Evolutionary conservation across 257 asterid species (phyloP).

Genomic region (Craterostigma plantagineum): DNA sequence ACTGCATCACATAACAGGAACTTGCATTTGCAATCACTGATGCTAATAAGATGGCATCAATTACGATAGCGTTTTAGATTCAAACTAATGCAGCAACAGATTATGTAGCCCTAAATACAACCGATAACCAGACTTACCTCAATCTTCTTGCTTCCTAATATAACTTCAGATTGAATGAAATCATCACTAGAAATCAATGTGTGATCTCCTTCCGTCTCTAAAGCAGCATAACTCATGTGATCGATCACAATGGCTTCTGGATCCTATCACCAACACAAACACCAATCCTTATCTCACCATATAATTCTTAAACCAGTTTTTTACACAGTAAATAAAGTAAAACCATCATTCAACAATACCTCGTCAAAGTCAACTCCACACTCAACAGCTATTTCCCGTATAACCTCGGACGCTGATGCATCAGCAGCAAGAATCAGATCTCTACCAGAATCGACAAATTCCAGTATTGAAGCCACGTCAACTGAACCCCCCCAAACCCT

Average conservation of each 20-base stretch:
- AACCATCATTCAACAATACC: constrained; percentile 16
- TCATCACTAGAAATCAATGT: constrained; percentile 49
- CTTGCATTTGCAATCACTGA: too few relatives aligned
- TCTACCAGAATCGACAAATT: constrained; percentile 70
- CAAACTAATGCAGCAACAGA: constrained; percentile 1
- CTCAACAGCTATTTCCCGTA: constrained; percentile 60
- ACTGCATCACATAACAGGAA: too few relatives aligned
- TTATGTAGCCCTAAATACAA: neutral
- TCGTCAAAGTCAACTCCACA: constrained; percentile 87
- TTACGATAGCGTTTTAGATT: too few relatives aligned
- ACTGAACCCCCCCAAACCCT: constrained; percentile 85
- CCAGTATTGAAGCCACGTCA: constrained; percentile 34
- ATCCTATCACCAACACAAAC: constrained; percentile 23
- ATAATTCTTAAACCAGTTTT: neutral
- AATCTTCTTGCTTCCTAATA: constrained; percentile 47
- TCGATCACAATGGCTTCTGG: constrained; percentile 59
- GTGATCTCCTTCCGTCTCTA: constrained; percentile 54
- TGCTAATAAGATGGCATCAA: too few relatives aligned
- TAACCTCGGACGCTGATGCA: constrained; percentile 52
- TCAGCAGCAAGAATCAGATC: constrained; percentile 72
- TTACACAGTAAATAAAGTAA: neutral
- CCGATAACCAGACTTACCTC: constrained; percentile 24
- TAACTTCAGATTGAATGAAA: constrained; percentile 44
- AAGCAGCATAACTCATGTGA: constrained; percentile 52
- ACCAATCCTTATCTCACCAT: neutral